Conservation (phyloP, 208 protist species). For the Wallacemonas collosoma region DNA sequence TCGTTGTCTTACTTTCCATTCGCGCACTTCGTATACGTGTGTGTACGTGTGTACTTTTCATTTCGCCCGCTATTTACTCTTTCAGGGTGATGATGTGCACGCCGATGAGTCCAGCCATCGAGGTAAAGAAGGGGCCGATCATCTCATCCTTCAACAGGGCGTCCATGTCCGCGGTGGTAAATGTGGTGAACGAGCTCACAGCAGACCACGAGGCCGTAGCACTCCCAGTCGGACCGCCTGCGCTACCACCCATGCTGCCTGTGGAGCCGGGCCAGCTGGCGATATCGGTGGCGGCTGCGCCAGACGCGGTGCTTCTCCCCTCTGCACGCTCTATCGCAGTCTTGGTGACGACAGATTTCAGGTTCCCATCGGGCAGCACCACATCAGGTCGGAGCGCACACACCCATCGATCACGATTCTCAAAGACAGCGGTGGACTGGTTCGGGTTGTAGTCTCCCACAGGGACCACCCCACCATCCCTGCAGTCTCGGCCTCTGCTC, state of each 20-base stretch:
- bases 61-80: neutral
- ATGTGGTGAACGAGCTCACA: conserved; percentile 18
- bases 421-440: neutral
- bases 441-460: conserved; percentile 30
- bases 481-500: conserved; percentile 29
- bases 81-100: conserved; percentile 61
- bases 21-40: conserved; percentile 6
- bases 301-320: neutral
- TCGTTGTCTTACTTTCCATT: conserved; percentile 6
- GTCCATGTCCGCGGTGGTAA: conserved; percentile 28
- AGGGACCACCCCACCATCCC: conserved; percentile 33
- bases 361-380: conserved; percentile 43
- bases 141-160: conserved; percentile 49
- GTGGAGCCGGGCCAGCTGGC: conserved; percentile 7
- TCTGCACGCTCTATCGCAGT: neutral
- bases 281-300: neutral
- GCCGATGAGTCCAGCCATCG: conserved; percentile 68
- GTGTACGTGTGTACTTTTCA: conserved; percentile 15
- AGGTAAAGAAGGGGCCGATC: conserved; percentile 70
- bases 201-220: conserved; percentile 4
- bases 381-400: conserved; percentile 43
- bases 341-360: conserved; percentile 18
- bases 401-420: conserved; percentile 29
- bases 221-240: neutral
- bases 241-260: neutral